phyloP scores from a whole-genome alignment of 495 filamentous ascomycete genomes.

The Venustampulla echinocandica region DNA sequence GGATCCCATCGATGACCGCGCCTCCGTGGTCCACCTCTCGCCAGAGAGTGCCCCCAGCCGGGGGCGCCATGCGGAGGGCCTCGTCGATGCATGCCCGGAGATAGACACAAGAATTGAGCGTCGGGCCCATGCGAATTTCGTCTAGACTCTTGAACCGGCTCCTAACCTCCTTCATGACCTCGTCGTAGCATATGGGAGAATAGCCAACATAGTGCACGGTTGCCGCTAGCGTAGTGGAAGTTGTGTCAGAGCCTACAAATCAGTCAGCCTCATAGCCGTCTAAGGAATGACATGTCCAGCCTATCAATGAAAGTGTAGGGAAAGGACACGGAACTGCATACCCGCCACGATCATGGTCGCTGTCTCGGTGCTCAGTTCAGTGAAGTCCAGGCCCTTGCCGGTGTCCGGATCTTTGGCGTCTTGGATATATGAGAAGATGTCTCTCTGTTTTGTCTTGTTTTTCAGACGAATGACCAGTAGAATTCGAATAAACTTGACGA shows the following conservation, averaged over 20 bases:
- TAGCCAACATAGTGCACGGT: conserved; percentile 30
- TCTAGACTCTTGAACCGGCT: conserved; percentile 20
- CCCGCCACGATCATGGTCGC: background rate
- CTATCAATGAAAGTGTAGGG: background rate
- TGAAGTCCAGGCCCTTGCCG: background rate
- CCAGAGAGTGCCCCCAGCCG: conserved; percentile 13
- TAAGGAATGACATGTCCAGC: background rate
- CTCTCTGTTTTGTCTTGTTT: background rate
- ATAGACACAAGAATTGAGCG: conserved; percentile 26
- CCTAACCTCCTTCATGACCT: conserved; percentile 25
- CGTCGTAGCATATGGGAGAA: conserved; percentile 19
- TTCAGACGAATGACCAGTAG: background rate
- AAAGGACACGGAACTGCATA: background rate
- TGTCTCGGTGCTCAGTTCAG: background rate
- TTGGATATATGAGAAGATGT: background rate
- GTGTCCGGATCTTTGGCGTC: background rate
- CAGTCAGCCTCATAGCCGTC: too few species aligned
- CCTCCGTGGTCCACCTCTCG: conserved; percentile 19
- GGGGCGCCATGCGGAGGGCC: conserved; percentile 24
- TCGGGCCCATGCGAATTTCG: conserved; percentile 24
- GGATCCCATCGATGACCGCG: conserved; percentile 14
- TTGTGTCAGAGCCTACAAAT: conserved; percentile 20
- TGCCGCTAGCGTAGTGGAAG: conserved; percentile 22
- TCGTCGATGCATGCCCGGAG: conserved; percentile 27
- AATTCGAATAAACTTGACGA: background rate